phyloP scores from a whole-genome alignment of 441 rosid species.

The Jatropha podagrica region DNA sequence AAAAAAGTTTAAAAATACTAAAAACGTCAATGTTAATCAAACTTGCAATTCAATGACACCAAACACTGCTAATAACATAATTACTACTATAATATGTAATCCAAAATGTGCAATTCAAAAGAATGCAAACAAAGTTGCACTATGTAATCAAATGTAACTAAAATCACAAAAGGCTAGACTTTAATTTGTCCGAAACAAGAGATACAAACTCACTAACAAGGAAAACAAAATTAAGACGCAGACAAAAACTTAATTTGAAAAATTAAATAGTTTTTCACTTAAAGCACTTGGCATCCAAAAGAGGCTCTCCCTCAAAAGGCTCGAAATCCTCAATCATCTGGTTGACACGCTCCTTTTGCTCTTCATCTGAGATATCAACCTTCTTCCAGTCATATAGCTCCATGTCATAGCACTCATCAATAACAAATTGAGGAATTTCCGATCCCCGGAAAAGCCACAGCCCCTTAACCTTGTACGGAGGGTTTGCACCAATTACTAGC shows the following conservation, averaged over 20 bases:
- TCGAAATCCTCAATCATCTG: constrained; percentile 93
- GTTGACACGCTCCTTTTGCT: constrained; percentile 81
- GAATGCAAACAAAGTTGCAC: neutral
- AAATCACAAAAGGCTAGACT: constrained; percentile 7
- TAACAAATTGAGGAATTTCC: constrained; percentile 73
- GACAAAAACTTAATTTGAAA: neutral
- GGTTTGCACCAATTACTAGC: constrained; percentile 68
- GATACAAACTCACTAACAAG: constrained; percentile 11
- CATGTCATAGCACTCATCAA: constrained; percentile 95
- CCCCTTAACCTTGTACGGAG: constrained; percentile 93
- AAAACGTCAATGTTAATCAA: neutral
- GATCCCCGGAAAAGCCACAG: constrained; percentile 93
- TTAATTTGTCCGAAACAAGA: neutral
- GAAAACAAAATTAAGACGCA: neutral
- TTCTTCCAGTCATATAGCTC: constrained; percentile 91
- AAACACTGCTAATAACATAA: neutral
- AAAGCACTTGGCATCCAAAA: constrained; percentile 96
- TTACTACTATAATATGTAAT: too few relatives aligned
- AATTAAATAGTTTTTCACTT: constrained; percentile 40
- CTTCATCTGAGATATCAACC: constrained; percentile 75
- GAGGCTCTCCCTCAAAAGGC: constrained; percentile 91
- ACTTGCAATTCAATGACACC: neutral
- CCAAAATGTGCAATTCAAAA: neutral
- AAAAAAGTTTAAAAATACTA: too few relatives aligned
- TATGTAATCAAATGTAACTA: neutral